These are phyloP conservation scores for Atkinsonella hypoxylon DNA, from an alignment of 2,329 filamentous ascomycete species.

Conservation along the genomic window DNA sequence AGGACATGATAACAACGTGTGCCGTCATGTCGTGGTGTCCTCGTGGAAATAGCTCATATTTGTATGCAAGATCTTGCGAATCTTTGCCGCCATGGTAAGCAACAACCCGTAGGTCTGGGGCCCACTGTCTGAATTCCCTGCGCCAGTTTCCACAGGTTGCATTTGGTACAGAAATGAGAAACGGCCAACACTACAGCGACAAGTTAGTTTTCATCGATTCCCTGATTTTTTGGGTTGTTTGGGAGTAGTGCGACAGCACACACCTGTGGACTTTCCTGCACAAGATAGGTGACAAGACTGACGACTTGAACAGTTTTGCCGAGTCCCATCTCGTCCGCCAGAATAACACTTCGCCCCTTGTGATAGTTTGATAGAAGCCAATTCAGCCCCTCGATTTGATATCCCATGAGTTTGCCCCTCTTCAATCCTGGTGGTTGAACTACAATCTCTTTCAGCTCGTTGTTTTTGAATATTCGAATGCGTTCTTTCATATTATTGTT, in stretches of 20 bases:
- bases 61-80: conserved; percentile 63
- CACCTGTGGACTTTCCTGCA: conserved; percentile 47
- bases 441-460: conserved; percentile 57
- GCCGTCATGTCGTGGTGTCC: conserved; percentile 59
- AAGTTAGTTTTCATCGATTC: conserved; percentile 8
- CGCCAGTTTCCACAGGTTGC: conserved; percentile 97
- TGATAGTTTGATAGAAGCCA: conserved; percentile 93
- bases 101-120: conserved; percentile 75
- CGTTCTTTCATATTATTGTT: conserved; percentile 52
- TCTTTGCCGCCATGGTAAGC: conserved; percentile 74
- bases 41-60: conserved; percentile 74
- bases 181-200: conserved; percentile 59
- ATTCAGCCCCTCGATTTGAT: conserved; percentile 86
- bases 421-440: conserved; percentile 62
- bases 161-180: conserved; percentile 87
- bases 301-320: conserved; percentile 96
- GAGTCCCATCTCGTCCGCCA: conserved; percentile 96
- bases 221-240: too few species aligned
- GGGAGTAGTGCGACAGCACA: conserved; percentile 1
- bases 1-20: conserved; percentile 90
- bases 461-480: conserved; percentile 52
- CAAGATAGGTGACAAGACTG: conserved; percentile 62
- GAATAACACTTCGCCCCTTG: conserved; percentile 68
- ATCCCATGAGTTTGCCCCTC: conserved; percentile 79
- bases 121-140: conserved; percentile 89